A percentile compares a stretch with the other conserved stretches of the same genome.
Conservation (phyloP, 495 filamentous ascomycete genomes). For the Podospora tetraspora region DNA sequence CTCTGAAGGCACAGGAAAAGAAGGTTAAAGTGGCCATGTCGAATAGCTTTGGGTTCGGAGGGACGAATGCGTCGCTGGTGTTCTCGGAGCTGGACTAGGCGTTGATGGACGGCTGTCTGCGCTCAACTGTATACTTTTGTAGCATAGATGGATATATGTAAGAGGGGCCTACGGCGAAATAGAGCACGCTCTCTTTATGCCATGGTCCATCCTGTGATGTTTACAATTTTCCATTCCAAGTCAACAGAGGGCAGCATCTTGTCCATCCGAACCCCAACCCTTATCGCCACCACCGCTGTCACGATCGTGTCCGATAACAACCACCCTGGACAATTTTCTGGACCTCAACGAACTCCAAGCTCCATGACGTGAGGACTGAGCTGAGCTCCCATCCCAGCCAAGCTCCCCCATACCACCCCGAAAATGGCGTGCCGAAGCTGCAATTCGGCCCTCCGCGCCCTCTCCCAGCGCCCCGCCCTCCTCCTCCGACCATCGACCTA, state of each 20-base stretch:
- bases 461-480: constrained; percentile 16
- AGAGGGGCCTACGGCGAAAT: background rate
- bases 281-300: background rate
- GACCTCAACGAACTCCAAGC: background rate
- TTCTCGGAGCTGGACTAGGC: constrained; percentile 52
- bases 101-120: background rate
- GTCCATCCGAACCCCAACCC: constrained; percentile 24
- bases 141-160: background rate
- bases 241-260: background rate
- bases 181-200: background rate
- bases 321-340: background rate
- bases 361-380: background rate
- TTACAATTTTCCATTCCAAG: background rate
- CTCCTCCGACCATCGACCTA: constrained; percentile 9
- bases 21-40: constrained; percentile 71
- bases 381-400: constrained; percentile 2
- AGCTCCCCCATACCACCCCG: background rate
- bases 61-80: constrained; percentile 88
- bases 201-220: background rate
- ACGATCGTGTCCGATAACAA: background rate
- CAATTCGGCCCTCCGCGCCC: constrained; percentile 16
- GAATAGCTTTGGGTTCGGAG: constrained; percentile 98
- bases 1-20: constrained; percentile 62
- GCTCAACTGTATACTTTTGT: background rate
- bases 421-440: constrained; percentile 31